Evolutionary conservation across 1,284 basidiomycete genomes (phyloP).

Genomic region (Cystobasidium slooffiae): DNA sequence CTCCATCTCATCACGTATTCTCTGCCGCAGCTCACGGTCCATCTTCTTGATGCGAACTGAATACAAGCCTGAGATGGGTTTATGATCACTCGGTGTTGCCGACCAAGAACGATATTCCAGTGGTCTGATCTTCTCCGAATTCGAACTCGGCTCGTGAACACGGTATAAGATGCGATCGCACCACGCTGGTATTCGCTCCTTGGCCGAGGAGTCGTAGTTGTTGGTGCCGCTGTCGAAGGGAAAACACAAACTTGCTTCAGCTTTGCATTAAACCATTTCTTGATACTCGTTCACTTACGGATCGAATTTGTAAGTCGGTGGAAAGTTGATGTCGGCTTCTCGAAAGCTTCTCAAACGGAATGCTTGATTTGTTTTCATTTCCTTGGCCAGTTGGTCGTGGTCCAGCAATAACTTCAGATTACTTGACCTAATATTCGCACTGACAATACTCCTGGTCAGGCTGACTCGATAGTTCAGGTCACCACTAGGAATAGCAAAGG

Average conservation of each 20-base stretch:
- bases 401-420: conserved; percentile 69
- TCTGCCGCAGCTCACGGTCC: conserved; percentile 64
- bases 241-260: neutral
- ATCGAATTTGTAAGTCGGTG: conserved; percentile 97
- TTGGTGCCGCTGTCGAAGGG: conserved; percentile 60
- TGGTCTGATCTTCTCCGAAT: conserved; percentile 13
- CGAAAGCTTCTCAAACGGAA: conserved; percentile 82
- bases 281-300: conserved; percentile 58
- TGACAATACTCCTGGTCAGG: conserved; percentile 77
- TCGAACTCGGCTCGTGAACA: conserved; percentile 17
- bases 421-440: conserved; percentile 68
- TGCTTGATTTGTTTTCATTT: conserved; percentile 80
- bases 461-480: conserved; percentile 94
- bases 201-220: conserved; percentile 85
- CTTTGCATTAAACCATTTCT: conserved; percentile 14
- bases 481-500: conserved; percentile 60
- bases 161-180: conserved; percentile 88
- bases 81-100: conserved; percentile 32
- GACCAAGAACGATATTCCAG: conserved; percentile 41
- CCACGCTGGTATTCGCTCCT: conserved; percentile 88
- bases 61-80: conserved; percentile 73
- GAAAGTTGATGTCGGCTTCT: conserved; percentile 80
- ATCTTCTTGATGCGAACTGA: conserved; percentile 73
- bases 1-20: conserved; percentile 57
- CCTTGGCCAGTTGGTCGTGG: conserved; percentile 88